A percentile compares a stretch with the other conserved stretches of the same genome.
Conservation (phyloP, 2,329 filamentous ascomycete genomes). For the Lachnum nothofagi region DNA sequence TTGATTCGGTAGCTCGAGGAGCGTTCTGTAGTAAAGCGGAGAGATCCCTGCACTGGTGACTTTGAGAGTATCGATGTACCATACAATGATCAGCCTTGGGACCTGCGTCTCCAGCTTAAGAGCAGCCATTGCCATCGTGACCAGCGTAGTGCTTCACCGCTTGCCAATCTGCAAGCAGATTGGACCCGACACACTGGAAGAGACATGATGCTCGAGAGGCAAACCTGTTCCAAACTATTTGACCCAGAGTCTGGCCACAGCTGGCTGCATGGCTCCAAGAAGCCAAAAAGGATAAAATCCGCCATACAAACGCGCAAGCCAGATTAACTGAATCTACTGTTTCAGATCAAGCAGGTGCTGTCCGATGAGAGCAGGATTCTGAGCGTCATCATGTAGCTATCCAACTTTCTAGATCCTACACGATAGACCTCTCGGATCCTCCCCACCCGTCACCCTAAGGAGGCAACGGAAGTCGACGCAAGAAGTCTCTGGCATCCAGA, state of each 20-base stretch:
- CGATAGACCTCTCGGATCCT: conserved; percentile 17
- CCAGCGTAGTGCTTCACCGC: conserved; percentile 20
- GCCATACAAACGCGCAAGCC: conserved; percentile 2
- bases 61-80: conserved; percentile 6
- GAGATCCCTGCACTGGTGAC: conserved; percentile 16
- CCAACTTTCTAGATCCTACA: background rate
- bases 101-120: conserved; percentile 22
- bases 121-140: conserved; percentile 20
- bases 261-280: conserved; percentile 6
- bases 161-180: conserved; percentile 18
- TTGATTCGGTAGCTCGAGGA: conserved; percentile 20
- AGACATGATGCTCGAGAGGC: conserved; percentile 4
- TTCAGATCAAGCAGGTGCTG: conserved; percentile 6
- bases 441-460: conserved; percentile 7
- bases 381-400: conserved; percentile 1
- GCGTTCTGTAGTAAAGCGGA: conserved; percentile 14
- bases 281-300: background rate
- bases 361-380: conserved; percentile 6
- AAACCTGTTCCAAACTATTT: background rate
- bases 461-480: conserved; percentile 1
- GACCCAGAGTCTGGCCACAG: conserved; percentile 4
- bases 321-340: conserved; percentile 10
- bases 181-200: conserved; percentile 21
- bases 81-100: conserved; percentile 25
- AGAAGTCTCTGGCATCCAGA: background rate